Conservation (phyloP, 2,329 filamentous ascomycete genomes). For the Penicillium brasilianum region DNA sequence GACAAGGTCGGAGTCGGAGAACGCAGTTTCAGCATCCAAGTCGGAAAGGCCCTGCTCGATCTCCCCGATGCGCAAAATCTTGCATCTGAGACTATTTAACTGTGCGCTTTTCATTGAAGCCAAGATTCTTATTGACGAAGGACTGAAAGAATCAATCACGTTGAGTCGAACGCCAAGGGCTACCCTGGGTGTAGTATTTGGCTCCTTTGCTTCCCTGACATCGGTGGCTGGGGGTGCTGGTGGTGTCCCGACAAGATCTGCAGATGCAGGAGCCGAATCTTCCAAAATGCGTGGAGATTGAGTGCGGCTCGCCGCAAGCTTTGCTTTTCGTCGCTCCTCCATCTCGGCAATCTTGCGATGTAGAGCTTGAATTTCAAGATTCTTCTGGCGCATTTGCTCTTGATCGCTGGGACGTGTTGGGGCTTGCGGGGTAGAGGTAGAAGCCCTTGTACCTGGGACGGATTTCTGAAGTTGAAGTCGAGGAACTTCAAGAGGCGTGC, state of each 20-base stretch:
- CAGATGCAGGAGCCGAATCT: slow-evolving; percentile 25
- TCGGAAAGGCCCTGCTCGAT: slow-evolving; percentile 55
- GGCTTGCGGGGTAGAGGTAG: slow-evolving; percentile 43
- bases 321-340: slow-evolving; percentile 52
- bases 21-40: slow-evolving; percentile 48
- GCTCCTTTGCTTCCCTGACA: background rate
- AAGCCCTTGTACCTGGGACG: slow-evolving; percentile 46
- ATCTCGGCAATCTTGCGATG: slow-evolving; percentile 56
- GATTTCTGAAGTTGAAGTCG: slow-evolving; percentile 47
- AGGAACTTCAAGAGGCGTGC: slow-evolving; percentile 48
- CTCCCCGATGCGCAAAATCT: slow-evolving; percentile 51
- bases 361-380: slow-evolving; percentile 55
- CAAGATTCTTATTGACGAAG: slow-evolving; percentile 24
- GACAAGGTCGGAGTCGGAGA: slow-evolving; percentile 27
- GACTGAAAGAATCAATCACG: slow-evolving; percentile 21
- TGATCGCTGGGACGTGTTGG: slow-evolving; percentile 43
- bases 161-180: slow-evolving; percentile 9
- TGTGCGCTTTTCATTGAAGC: slow-evolving; percentile 30
- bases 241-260: slow-evolving; percentile 11
- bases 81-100: slow-evolving; percentile 43
- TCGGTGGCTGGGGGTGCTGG: slow-evolving; percentile 8
- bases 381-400: slow-evolving; percentile 53
- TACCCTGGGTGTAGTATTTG: background rate
- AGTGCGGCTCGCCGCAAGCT: slow-evolving; percentile 42
- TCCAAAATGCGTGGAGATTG: slow-evolving; percentile 41